Percentiles rank a stretch among this genome's conserved stretches.
These are phyloP conservation scores for Orbilia javanica DNA, from an alignment of 2,329 filamentous ascomycete species.

Conservation along the genomic window DNA sequence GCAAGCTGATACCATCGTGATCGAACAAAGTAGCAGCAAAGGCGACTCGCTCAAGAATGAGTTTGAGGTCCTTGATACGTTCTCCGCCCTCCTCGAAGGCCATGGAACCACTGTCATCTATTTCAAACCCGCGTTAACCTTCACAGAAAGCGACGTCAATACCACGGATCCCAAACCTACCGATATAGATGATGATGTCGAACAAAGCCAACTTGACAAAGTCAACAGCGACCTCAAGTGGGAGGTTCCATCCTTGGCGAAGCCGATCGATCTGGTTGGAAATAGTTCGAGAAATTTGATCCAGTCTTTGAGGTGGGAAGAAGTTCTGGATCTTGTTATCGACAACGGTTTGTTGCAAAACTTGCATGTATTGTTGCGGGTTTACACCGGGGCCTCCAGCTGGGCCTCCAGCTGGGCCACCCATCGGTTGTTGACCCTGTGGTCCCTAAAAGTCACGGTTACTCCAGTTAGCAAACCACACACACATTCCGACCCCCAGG, in stretches of 20 bases:
- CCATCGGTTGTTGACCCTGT: constrained; percentile 52
- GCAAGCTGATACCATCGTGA: constrained; percentile 75
- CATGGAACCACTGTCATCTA: constrained; percentile 78
- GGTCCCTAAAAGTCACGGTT: constrained; percentile 14
- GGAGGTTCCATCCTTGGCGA: constrained; percentile 62
- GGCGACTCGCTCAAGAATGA: constrained; percentile 74
- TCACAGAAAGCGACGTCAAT: neutral
- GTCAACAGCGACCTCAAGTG: constrained; percentile 63
- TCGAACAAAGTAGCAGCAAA: constrained; percentile 78
- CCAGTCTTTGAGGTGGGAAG: constrained; percentile 46
- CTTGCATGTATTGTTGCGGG: constrained; percentile 44
- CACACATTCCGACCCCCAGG: neutral
- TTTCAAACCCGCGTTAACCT: neutral
- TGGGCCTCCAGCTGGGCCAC: constrained; percentile 22
- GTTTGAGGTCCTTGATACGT: constrained; percentile 75
- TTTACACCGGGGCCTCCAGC: constrained; percentile 39
- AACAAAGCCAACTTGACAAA: constrained; percentile 64
- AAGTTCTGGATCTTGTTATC: constrained; percentile 57
- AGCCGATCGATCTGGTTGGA: constrained; percentile 58
- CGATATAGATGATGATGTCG: constrained; percentile 63
- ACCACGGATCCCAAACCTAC: constrained; percentile 56
- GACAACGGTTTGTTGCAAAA: constrained; percentile 54
- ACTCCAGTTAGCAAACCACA: neutral
- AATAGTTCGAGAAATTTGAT: constrained; percentile 28
- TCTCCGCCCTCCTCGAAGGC: constrained; percentile 76